Evolutionary conservation across 768 basidiomycete species (phyloP).

Genomic region (Mycena capillaripes): DNA sequence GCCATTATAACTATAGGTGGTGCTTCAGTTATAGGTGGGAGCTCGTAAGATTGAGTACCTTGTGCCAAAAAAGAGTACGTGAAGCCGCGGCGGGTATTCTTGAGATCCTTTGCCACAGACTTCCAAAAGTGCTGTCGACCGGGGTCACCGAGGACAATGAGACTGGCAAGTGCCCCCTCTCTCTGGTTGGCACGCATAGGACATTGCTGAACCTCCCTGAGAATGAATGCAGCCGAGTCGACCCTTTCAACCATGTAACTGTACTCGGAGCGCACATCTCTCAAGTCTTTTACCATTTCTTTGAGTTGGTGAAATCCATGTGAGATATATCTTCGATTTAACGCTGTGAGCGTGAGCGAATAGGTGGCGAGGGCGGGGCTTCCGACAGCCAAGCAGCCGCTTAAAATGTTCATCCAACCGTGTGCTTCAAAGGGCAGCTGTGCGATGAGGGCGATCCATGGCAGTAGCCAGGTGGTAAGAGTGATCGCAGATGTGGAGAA

Average conservation of each 20-base stretch:
- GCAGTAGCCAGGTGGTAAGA: no score
- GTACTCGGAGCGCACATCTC: background rate
- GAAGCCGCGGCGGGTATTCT: constrained; percentile 24
- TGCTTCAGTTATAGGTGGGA: background rate
- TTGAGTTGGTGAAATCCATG: no score
- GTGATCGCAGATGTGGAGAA: no score
- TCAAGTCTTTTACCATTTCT: no score
- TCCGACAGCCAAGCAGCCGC: no score
- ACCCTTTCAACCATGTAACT: constrained; percentile 5
- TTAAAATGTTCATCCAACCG: no score
- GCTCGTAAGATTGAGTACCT: constrained; percentile 3
- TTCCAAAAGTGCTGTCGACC: constrained; percentile 25
- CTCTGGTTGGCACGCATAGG: constrained; percentile 32
- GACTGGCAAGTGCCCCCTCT: constrained; percentile 18
- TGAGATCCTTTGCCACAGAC: constrained; percentile 18
- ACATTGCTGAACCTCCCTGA: constrained; percentile 31
- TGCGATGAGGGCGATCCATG: no score
- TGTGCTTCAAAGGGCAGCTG: no score
- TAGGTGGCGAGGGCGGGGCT: no score
- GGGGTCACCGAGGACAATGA: constrained; percentile 19
- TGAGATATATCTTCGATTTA: no score
- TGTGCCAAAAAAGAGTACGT: constrained; percentile 28
- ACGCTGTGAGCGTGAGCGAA: no score
- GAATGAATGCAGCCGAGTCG: constrained; percentile 18
- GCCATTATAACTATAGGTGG: constrained; percentile 26